Conservation (phyloP, 306 rosid genomes). For the Canavalia gladiata region DNA sequence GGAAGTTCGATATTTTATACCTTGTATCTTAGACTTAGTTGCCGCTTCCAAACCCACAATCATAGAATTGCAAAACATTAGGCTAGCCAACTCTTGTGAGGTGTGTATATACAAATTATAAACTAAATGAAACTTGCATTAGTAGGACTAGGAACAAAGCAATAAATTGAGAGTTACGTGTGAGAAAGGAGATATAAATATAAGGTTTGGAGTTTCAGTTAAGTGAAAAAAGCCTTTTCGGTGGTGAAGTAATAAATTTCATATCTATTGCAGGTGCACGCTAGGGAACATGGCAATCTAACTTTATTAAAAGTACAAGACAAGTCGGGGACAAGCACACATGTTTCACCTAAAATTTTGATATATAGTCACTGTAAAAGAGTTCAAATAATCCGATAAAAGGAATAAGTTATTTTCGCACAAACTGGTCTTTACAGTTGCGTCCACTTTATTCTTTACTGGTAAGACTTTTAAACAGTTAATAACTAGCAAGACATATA, state of each 20-base stretch:
- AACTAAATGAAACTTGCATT: slow-evolving; percentile 18
- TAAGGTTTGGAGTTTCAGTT: slow-evolving; percentile 32
- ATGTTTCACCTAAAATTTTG: slow-evolving; percentile 51
- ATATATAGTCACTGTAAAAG: slow-evolving; percentile 11
- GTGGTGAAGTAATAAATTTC: slow-evolving; percentile 43
- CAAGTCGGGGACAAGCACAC: slow-evolving; percentile 50
- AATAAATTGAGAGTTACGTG: slow-evolving; percentile 26
- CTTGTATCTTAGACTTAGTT: slow-evolving; percentile 39
- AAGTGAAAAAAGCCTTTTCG: slow-evolving; percentile 37
- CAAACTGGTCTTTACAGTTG: slow-evolving; percentile 30
- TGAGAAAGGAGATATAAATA: slow-evolving; percentile 14
- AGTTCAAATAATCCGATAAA: slow-evolving; percentile 28
- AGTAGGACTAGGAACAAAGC: neutral
- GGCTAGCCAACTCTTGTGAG: slow-evolving; percentile 2
- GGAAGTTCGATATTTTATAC: slow-evolving; percentile 34
- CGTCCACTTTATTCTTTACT: neutral
- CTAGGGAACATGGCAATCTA: slow-evolving; percentile 49
- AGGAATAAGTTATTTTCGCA: slow-evolving; percentile 30
- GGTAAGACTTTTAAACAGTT: slow-evolving; percentile 18
- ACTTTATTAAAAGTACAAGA: slow-evolving; percentile 48
- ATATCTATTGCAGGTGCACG: slow-evolving; percentile 43
- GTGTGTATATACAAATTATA: slow-evolving; percentile 34
- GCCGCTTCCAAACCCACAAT: slow-evolving; percentile 40
- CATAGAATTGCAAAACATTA: slow-evolving; percentile 10
- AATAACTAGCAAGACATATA: neutral